Evolutionary conservation across 805 yeast genomes (phyloP), one percentile per base, ranked within the genome.

Genomic region (Maudiozyma bulderi): DNA sequence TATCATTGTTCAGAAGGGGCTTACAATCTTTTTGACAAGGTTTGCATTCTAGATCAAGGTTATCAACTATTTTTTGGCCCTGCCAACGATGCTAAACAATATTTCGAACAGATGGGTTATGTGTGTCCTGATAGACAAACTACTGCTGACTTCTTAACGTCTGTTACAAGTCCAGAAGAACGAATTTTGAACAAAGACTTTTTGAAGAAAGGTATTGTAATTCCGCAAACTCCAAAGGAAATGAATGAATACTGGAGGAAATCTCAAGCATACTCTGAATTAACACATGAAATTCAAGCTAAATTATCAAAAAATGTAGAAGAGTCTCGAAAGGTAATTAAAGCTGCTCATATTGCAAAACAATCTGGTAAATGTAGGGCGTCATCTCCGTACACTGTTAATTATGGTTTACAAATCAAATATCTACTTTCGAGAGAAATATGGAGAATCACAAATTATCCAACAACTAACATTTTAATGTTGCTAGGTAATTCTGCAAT

Each of bases 131-230:
- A 68, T 35, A 74, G 83, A 60, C 80, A 75, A 62, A 77, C 84
- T 28, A 76, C 82, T 48, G 81, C 81, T 29, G 82, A 78, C 57
- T 78, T 69, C 61, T 65, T 78, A 58, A 77, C 82, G 2, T 73
- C 82, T 7, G 61, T 78, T 48, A 77, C 83, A 6, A 70, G 74
- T 52, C 79, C 83, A 30, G 50, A 61, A 11, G 83, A 77, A 61
- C 71, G 84, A 58, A 59, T 69, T 8, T 77, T 78, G 51, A 56
- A 65, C 47, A 65, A 64, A 47, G 61, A 59, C 3, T 64, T 55
- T 50, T 59, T 77, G 1, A 65, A 64, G 48, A 57, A 66, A 29
- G 86, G 84, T 3, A 54, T 67, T 41, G 60, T 57, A 46, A 81
- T 77, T 34, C 84, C 84, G 38, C 65, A 68, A 47, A 75, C 84